phyloP scores from a whole-genome alignment of 768 basidiomycete species.

The Omphalotus guepiniiformis region DNA sequence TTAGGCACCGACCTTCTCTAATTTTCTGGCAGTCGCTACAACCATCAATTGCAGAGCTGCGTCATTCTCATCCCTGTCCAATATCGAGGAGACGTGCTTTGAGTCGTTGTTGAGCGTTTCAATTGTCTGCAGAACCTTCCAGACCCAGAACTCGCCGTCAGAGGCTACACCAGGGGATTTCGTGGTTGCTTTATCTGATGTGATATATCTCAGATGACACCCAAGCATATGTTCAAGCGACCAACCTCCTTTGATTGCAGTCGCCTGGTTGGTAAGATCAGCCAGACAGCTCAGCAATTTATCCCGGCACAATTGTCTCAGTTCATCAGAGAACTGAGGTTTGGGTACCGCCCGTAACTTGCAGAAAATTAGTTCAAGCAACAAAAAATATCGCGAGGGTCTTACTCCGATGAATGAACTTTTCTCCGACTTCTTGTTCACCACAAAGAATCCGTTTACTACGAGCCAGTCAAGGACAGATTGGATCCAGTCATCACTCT shows the following conservation, averaged over 20 bases:
- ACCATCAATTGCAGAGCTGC: constrained; percentile 41
- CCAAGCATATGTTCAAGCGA: background rate
- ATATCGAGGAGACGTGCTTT: constrained; percentile 59
- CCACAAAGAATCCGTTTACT: constrained; percentile 75
- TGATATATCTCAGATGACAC: too few relatives aligned
- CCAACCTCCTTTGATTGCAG: constrained; percentile 40
- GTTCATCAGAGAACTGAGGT: constrained; percentile 69
- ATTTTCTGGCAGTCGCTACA: constrained; percentile 32
- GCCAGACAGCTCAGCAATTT: constrained; percentile 72
- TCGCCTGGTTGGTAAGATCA: constrained; percentile 60
- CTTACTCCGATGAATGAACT: constrained; percentile 51
- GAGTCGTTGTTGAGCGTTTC: constrained; percentile 54
- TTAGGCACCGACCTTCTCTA: constrained; percentile 38
- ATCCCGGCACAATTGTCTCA: constrained; percentile 61
- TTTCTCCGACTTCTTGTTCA: constrained; percentile 71
- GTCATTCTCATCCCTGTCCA: constrained; percentile 55
- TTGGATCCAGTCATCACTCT: constrained; percentile 74
- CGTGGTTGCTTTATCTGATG: constrained; percentile 40
- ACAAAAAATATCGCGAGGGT: constrained; percentile 22
- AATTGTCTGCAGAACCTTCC: constrained; percentile 56
- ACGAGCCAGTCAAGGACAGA: constrained; percentile 76
- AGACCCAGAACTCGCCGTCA: constrained; percentile 78
- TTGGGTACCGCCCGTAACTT: constrained; percentile 61
- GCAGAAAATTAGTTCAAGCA: constrained; percentile 1
- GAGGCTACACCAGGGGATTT: constrained; percentile 61